Conservation (phyloP, 2,329 filamentous ascomycete species). For the Hypoxylon sp. region DNA sequence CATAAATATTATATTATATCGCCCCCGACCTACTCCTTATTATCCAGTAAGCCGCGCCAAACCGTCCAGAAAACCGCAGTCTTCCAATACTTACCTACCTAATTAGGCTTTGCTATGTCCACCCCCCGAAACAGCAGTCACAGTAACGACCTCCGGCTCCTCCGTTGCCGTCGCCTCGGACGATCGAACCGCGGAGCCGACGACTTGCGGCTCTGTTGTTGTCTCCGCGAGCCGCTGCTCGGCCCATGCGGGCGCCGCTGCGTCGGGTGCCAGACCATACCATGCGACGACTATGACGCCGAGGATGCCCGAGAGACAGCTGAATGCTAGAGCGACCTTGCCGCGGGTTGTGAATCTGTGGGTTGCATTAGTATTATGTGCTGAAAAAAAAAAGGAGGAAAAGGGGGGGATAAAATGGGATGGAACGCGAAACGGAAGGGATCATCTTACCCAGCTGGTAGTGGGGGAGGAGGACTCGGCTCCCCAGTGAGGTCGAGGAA, state of each 20-base stretch:
- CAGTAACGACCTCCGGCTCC: constrained; percentile 29
- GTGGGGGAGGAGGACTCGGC: constrained; percentile 65
- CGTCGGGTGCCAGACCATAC: constrained; percentile 68
- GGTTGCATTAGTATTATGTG: neutral
- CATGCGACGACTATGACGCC: constrained; percentile 77
- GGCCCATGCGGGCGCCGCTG: constrained; percentile 22
- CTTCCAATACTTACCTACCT: too few relatives aligned
- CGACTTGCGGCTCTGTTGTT: constrained; percentile 26
- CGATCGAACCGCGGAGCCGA: constrained; percentile 11
- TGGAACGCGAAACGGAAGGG: neutral
- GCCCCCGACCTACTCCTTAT: neutral
- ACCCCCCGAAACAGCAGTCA: constrained; percentile 23
- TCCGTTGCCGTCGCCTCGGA: constrained; percentile 26
- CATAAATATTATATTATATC: neutral
- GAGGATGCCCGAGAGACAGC: constrained; percentile 75
- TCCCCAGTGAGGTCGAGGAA: constrained; percentile 74
- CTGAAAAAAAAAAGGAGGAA: constrained; percentile 12
- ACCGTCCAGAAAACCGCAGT: neutral
- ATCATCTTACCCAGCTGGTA: constrained; percentile 72
- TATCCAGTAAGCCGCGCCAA: neutral
- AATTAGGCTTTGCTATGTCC: constrained; percentile 27
- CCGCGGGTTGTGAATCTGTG: constrained; percentile 77
- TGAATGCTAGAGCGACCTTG: constrained; percentile 82
- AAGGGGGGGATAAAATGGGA: neutral
- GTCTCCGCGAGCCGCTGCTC: constrained; percentile 31